Evolutionary conservation across 192 early-diverging fungal species (phyloP).

Genomic region (Nowakowskiella sp.): DNA sequence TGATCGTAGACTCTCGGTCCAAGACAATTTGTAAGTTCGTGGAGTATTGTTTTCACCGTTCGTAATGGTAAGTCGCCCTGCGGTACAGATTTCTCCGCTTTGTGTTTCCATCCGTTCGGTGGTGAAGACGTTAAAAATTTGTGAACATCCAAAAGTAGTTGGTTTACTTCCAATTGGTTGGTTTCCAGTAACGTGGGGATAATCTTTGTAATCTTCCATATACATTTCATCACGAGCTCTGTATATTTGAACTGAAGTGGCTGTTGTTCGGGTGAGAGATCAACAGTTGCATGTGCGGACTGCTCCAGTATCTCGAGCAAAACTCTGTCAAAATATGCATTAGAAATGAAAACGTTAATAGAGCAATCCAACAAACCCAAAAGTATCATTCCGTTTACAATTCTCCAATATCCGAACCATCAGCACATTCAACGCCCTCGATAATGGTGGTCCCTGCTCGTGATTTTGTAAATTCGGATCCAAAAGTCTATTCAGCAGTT

Average conservation of each 20-base stretch:
- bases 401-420: conserved; percentile 90
- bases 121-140: conserved; percentile 75
- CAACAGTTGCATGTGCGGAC: conserved; percentile 32
- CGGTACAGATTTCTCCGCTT: conserved; percentile 60
- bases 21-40: conserved; percentile 63
- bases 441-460: conserved; percentile 51
- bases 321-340: conserved; percentile 37
- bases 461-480: conserved; percentile 62
- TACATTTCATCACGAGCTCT: conserved; percentile 89
- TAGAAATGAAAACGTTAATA: conserved; percentile 11
- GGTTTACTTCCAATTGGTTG: conserved; percentile 51
- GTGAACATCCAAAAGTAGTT: conserved; percentile 69
- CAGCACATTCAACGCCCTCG: conserved; percentile 72
- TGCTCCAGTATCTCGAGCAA: conserved; percentile 65
- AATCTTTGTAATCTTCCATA: conserved; percentile 92
- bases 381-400: conserved; percentile 67
- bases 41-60: conserved; percentile 86
- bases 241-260: conserved; percentile 62
- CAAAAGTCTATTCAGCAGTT: conserved; percentile 69
- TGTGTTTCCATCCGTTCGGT: conserved; percentile 77
- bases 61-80: conserved; percentile 89
- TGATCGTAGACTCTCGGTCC: conserved; percentile 55
- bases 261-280: conserved; percentile 36
- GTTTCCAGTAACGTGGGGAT: conserved; percentile 62
- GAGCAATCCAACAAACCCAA: conserved; percentile 47